Base-by-base conservation (phyloP, 805 yeast genomes). In the Wickerhamomyces tratensis region DNA sequence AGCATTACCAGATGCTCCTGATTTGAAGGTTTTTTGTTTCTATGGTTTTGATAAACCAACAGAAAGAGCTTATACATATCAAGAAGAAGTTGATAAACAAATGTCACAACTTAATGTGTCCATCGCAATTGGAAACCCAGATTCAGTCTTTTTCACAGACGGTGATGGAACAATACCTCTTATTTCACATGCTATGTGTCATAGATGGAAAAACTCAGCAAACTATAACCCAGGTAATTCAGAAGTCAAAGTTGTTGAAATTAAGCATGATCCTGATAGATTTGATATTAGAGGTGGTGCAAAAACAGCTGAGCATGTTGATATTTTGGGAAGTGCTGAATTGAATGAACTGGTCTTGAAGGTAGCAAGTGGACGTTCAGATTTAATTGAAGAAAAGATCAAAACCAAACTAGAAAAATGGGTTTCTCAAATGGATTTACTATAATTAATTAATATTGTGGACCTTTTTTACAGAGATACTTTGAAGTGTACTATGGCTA, bases 11-110 rank as follows among this genome's bases (percentile, higher is more conserved):
- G 70, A 84, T 55, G 98, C 98, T 0, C 98, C 98, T 4, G 86
- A 86, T 57, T 68, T 93, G 82, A 84, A 86, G 49, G 69, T 88
- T 9, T 93, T 69, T 62, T 86, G 96, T 56, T 81, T 93, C 54
- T 93, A 93, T 55, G 98, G 98, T 6, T 87, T 88, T n/a, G 95
- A 96, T 7, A 91, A 88, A 49, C 94, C 95, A 25, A 91, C 98
- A 0, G 98, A 93, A 61, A 72, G 98, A 38, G 89, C 95, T 0
- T 93, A 93, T 63, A 76, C 79, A 33, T 93, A 93, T 62, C 78
- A 76, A 42, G 87, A 84, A 50, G 84, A 83, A 43, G 68, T 65
- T 7, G 76, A 77, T 46, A 74, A 76, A 43, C 62, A 67, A 0
- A 44, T 63, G 1, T 56, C 75, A 5, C 72, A 77, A 30, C 65